Evolutionary conservation across 192 early-diverging fungal genomes (phyloP), one percentile per base, ranked within the genome.

Genomic region (Coemansia sp.): DNA sequence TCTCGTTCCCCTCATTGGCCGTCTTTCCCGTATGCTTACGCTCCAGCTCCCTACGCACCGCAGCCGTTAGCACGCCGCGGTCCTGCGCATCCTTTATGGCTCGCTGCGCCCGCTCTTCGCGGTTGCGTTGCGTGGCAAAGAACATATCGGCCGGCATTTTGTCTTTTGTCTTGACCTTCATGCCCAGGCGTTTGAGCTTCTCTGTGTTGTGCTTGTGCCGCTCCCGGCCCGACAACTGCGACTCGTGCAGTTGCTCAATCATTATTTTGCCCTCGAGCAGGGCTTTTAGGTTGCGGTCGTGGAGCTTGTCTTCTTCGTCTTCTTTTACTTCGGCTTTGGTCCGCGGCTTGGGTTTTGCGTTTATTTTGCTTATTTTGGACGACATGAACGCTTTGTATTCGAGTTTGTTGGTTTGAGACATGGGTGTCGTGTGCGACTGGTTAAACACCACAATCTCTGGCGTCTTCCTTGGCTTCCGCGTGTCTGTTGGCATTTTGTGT

Each of bases 271-370:
- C 72, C 22, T 80, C 72, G 0, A 80, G 58, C 17, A 80, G 65
- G 5, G 55, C 66, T 19, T 70, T 55, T 4, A 80, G 48, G 39
- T 80, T 68, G 26, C 64, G 68, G 66, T 80, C 77, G 47, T 71
- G 37, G 3, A 57, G 57, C 2, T 43, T 49, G 39, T 65, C 64
- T 12, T 70, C 64, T 6, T 63, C 61, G 23, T 80, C 77, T 51
- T 91, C 90, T 47, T 89, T 90, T 51, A 94, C 82, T 62, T 92
- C 88, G 9, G 90, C 93, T 72, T 88, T 89, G 35, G 85, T 57
- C 59, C 92, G 92, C 37, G 90, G 64, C 8, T 31, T 31, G 1
- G 76, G 64, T 89, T 91, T 93, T 7, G 93, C 93, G 68, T 92
- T 92, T 29, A 94, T 77, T 68, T 94, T 93, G 39, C 84, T 69